Base-by-base conservation (phyloP, 2,329 filamentous ascomycete genomes). In the Colletotrichum sansevieriae region DNA sequence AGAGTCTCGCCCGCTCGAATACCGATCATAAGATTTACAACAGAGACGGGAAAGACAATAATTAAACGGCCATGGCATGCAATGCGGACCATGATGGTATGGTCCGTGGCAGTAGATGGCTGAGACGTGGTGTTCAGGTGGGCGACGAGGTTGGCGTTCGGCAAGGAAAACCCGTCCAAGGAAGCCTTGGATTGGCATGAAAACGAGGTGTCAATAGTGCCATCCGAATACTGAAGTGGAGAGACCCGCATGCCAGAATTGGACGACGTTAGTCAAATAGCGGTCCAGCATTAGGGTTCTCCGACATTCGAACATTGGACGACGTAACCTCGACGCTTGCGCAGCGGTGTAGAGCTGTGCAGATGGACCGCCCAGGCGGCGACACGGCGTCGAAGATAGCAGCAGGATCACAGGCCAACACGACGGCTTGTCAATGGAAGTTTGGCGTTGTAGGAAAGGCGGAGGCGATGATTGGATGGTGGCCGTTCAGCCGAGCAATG, bases 311-410 rank as follows among this genome's bases (percentile, higher is more conserved):
- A 25, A 37, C 33, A 51, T 37, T 35, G 51, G 64, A 64, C 29
- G 44, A 64, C 37, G 64, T 55, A 63, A 35, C 22, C 15, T 37
- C 25, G 37, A 22, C 4, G 52, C 22, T 4, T 25, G n/a, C 11
- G 57, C n/a, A n/a, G 22, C 12, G 41, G 29, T 29, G 20, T 41
- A 13, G 41, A 13, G 20, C 39, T 25, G 43, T 4, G 18, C 18
- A 37, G 7, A 25, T 18, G 39, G 59, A 43, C 33, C 20, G 64
- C 64, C 64, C 43, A 67, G 64, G 37, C 64, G 64, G 64, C 44
- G 20, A 39, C 12, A 25, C 51, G 43, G 64, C 60, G 25, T 12
- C 37, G 51, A 20, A 41, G 29, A 2, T 7, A 39, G 43, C n/a
- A 35, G 29, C 15, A 18, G 18, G 18, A 15, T 46, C 37, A 15